A percentile compares a stretch with the other conserved stretches of the same genome.
Evolutionary conservation across 164 flowering plant species (phyloP).

Genomic region (Umbilicus rupestris): DNA sequence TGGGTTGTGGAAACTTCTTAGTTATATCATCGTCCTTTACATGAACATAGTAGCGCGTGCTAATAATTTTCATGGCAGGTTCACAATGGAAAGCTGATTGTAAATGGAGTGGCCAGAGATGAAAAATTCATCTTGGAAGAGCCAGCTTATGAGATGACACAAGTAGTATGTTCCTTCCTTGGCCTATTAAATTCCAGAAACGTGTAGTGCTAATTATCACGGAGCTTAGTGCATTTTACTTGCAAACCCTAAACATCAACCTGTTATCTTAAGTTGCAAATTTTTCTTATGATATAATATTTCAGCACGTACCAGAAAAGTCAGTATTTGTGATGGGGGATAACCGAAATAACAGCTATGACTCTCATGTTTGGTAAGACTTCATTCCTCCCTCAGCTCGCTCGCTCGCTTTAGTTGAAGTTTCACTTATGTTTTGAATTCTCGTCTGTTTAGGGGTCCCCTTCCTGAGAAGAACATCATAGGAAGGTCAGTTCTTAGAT

Average conservation of each 20-base stretch:
- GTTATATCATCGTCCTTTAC: background rate
- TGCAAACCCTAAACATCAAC: background rate
- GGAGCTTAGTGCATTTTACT: background rate
- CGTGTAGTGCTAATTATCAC: background rate
- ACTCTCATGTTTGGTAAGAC: conserved; percentile 89
- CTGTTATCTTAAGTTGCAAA: background rate
- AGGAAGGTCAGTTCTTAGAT: conserved; percentile 82
- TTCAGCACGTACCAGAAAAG: conserved; percentile 79
- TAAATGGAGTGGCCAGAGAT: conserved; percentile 67
- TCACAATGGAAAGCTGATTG: conserved; percentile 70
- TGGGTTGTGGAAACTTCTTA: background rate
- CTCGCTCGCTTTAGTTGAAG: background rate
- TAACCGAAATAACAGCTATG: conserved; percentile 97
- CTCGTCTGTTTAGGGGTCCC: conserved; percentile 55
- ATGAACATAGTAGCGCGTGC: background rate
- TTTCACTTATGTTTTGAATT: background rate
- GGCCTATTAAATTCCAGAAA: background rate
- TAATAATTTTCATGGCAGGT: conserved; percentile 43
- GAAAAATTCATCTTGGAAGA: conserved; percentile 70
- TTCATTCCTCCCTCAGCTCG: background rate
- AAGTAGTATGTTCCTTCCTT: conserved; percentile 49
- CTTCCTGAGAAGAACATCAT: conserved; percentile 84
- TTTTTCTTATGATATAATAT: background rate
- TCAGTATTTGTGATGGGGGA: conserved; percentile 98
- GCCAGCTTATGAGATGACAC: conserved; percentile 78